Evolutionary conservation across 305 asterid genomes (phyloP).

Genomic region (Salvia sclarea): DNA sequence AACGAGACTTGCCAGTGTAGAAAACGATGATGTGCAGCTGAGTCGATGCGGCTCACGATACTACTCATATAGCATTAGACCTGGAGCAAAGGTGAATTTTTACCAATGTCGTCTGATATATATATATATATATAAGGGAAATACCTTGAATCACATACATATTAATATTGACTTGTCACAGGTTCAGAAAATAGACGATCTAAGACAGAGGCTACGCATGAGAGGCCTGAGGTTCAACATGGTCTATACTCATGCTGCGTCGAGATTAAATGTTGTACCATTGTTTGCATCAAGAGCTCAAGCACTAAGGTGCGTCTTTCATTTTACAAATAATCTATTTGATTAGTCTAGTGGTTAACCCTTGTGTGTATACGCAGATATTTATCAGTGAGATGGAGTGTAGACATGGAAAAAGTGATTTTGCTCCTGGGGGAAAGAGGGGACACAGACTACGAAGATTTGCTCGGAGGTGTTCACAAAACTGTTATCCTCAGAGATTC

Average conservation of each 20-base stretch:
- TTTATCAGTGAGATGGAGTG: constrained; percentile 59
- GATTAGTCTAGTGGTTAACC: background rate
- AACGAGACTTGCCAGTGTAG: constrained; percentile 49
- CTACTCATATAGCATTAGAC: constrained; percentile 55
- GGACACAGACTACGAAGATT: constrained; percentile 59
- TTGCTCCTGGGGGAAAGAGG: constrained; percentile 69
- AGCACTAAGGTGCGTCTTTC: constrained; percentile 51
- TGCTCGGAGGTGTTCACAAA: constrained; percentile 65
- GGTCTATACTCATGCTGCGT: constrained; percentile 53
- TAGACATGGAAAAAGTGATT: constrained; percentile 52
- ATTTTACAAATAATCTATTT: background rate
- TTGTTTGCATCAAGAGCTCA: constrained; percentile 63
- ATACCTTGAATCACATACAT: constrained; percentile 11
- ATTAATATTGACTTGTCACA: constrained; percentile 25
- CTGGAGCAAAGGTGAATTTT: constrained; percentile 54
- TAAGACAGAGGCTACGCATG: constrained; percentile 62
- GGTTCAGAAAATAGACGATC: constrained; percentile 51
- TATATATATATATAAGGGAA: background rate
- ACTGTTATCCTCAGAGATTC: constrained; percentile 56
- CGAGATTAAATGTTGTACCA: constrained; percentile 57
- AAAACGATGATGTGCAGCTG: constrained; percentile 44
- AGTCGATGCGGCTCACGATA: constrained; percentile 51
- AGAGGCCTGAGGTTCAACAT: constrained; percentile 65
- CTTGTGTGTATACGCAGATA: constrained; percentile 42
- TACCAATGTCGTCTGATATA: constrained; percentile 8